Conservation (phyloP, 2,329 filamentous ascomycete genomes). For the Tolypocladium tundrense region DNA sequence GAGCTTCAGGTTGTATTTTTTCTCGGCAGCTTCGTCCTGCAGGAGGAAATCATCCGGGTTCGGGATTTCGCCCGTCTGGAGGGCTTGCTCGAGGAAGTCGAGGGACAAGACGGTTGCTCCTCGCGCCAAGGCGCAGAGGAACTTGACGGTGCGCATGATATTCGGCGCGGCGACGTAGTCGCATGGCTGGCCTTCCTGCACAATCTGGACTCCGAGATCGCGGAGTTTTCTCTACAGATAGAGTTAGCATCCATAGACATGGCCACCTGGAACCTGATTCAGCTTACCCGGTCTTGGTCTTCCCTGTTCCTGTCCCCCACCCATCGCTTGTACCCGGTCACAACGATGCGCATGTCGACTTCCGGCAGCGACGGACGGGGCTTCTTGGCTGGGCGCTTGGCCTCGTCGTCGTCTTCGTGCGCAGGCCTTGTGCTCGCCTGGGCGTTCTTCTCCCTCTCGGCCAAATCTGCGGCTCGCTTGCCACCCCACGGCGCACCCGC, state of each 20-base stretch:
- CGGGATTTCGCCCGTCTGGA: constrained; percentile 58
- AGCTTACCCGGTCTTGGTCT: constrained; percentile 66
- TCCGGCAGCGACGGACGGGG: constrained; percentile 49
- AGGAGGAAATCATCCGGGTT: constrained; percentile 57
- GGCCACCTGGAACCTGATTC: background rate
- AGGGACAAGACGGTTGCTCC: constrained; percentile 70
- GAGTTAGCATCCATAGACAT: constrained; percentile 8
- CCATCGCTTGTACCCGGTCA: constrained; percentile 83
- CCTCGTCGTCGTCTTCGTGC: constrained; percentile 27
- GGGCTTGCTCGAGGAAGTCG: constrained; percentile 66
- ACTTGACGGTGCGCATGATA: constrained; percentile 86
- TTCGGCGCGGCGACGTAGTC: constrained; percentile 82
- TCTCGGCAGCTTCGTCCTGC: constrained; percentile 62
- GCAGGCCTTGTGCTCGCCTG: constrained; percentile 28
- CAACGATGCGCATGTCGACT: constrained; percentile 63
- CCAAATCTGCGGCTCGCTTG: constrained; percentile 48
- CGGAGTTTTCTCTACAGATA: constrained; percentile 61
- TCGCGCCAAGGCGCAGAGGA: constrained; percentile 75
- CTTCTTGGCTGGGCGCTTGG: constrained; percentile 49
- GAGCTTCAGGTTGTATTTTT: constrained; percentile 59
- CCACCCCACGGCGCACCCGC: constrained; percentile 47
- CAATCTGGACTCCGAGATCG: constrained; percentile 71
- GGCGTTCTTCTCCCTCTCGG: constrained; percentile 42
- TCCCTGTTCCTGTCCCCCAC: constrained; percentile 62
- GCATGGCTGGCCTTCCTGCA: constrained; percentile 63